phyloP scores from a whole-genome alignment of 1,284 basidiomycete genomes.

The Trichosporon ovoides region DNA sequence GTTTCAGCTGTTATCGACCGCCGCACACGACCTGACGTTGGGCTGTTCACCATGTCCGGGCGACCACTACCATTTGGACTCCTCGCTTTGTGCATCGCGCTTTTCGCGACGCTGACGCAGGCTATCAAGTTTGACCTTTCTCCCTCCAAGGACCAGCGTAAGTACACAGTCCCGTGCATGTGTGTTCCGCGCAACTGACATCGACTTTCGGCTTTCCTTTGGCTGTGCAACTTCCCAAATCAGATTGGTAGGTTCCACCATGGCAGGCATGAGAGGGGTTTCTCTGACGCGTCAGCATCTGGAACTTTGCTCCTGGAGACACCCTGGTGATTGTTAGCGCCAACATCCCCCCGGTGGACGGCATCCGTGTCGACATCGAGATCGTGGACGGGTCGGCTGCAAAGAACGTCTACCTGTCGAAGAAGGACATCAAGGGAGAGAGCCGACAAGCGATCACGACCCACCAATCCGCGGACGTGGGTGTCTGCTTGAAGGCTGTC shows the following conservation, averaged over 20 bases:
- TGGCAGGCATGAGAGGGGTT: background rate
- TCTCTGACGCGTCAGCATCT: conserved; percentile 62
- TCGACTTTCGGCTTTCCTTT: conserved; percentile 5
- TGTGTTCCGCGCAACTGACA: background rate
- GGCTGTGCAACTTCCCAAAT: background rate
- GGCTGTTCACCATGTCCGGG: conserved; percentile 7
- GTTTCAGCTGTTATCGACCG: background rate
- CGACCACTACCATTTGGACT: conserved; percentile 8
- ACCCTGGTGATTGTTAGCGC: conserved; percentile 91
- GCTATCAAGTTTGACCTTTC: conserved; percentile 80
- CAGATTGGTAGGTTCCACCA: conserved; percentile 39
- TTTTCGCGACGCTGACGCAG: conserved; percentile 13
- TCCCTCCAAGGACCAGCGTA: conserved; percentile 62
- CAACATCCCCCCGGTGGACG: conserved; percentile 66
- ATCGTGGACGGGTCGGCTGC: conserved; percentile 84
- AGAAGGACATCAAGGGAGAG: conserved; percentile 81
- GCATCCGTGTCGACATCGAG: conserved; percentile 84
- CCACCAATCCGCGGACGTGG: conserved; percentile 87
- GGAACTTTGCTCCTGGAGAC: conserved; percentile 82
- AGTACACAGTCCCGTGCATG: conserved; percentile 9
- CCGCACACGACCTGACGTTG: conserved; percentile 16
- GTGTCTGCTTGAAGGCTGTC: conserved; percentile 86
- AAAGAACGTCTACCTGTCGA: conserved; percentile 86
- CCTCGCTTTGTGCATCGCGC: conserved; percentile 21
- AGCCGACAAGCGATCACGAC: conserved; percentile 90